phyloP scores from a whole-genome alignment of 2,329 filamentous ascomycete genomes.

The Sporothrix schenckii region DNA sequence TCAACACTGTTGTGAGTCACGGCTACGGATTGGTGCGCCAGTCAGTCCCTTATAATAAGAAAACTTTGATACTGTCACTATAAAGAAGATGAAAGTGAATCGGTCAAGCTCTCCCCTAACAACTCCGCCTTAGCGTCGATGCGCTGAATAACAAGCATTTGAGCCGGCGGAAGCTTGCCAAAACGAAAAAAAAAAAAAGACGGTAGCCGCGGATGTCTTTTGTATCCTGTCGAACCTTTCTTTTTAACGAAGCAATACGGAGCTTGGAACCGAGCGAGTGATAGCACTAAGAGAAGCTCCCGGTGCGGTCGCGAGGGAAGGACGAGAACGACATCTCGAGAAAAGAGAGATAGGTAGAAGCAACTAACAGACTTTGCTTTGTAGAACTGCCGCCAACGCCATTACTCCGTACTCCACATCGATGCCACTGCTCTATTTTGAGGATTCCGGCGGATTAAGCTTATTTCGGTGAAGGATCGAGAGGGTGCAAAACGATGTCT shows the following conservation, averaged over 20 bases:
- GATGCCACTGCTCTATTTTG: slow-evolving; percentile 11
- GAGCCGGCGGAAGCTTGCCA: not conserved
- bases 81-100: not conserved
- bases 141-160: slow-evolving; percentile 26
- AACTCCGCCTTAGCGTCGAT: slow-evolving; percentile 5
- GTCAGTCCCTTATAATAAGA: not conserved
- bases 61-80: not conserved
- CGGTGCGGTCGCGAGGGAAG: slow-evolving; percentile 2
- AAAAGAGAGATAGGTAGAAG: slow-evolving; percentile 2
- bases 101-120: not conserved
- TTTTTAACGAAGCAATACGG: not conserved
- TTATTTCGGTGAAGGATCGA: not conserved
- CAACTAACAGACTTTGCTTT: not conserved
- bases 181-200: not conserved
- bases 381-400: slow-evolving; percentile 19
- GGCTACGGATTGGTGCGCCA: slow-evolving; percentile 1
- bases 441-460: not conserved
- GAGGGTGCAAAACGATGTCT: not conserved
- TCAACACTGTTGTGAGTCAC: not conserved
- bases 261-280: not conserved
- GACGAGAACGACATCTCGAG: not conserved
- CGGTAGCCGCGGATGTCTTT: not conserved
- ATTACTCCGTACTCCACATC: not conserved
- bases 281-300: not conserved
- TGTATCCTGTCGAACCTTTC: too few species aligned